Base-by-base conservation (phyloP, 257 asterid species). In the Solanum peruvianum region DNA sequence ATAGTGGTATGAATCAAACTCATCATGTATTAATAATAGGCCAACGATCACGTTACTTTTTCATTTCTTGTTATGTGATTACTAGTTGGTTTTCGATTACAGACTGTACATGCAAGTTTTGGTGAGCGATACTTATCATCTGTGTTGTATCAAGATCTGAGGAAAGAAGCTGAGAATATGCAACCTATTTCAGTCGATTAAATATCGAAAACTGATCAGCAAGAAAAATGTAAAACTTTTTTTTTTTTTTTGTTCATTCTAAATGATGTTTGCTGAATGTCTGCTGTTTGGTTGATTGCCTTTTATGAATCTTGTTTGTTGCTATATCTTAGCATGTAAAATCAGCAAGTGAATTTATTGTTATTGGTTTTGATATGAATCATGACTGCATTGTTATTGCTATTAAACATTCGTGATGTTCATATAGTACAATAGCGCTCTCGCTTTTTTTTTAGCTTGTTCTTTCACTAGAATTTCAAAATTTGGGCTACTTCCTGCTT, bases 101-200 rank as follows among this genome's bases (percentile, higher is more conserved):
- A 96, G 99, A 97, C 99, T 0, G 75, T 97, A 23, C 99, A 97
- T 88, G 91, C 98, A 84, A 97, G 99, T 88, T 97, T 97, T 67
- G 99, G 99, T 11, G 99, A 97, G 86, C 90, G 99, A 5, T 97
- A 97, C 91, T 52, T 97, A 87, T 97, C 99, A 5, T 97, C 99
- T 0, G 95, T 97, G 58, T 89, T 97, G 93, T 94, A 94, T 82
- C 73, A 97, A 87, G 98, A 95, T 77, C 93, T 97, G 78, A 94
- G 98, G 94, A 92, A 89, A 41, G 99, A 97, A 85, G 98, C 98
- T 70, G 95, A 94, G 75, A 91, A 92, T 41, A 97, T 97, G 99
- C 96, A 95, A 27, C 98, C 98, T 70, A 98, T 97, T 89, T 80
- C 97, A 77, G 99, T 95, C 86, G 99, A 97, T 89, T 97, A 87